Evolutionary conservation across 1,139 yeast species (phyloP), one percentile per base, ranked within the genome.

Genomic region (Starmera stellimalicola): DNA sequence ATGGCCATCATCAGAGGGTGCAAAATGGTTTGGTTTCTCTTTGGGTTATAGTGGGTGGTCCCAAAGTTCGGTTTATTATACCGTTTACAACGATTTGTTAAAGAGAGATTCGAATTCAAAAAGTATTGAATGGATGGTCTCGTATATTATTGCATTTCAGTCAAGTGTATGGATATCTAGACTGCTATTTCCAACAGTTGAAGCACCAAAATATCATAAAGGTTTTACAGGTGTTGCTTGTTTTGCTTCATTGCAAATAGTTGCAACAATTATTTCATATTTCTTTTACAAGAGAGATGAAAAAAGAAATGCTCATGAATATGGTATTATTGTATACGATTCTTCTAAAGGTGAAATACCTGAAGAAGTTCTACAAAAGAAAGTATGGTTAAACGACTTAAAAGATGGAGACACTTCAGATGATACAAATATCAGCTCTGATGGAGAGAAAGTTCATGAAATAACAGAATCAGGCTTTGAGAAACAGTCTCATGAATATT

Each of bases 111-210:
- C 61, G 1, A 59, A 57, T 35, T 42, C 53, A 8, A 57, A 50
- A 38, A 59, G 60, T 4, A 48, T 56, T 16, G 55, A 58, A 2
- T 57, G 61, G 62, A 51, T 53, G 33, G 52, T 57, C 4, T 54
- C 55, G 24, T 55, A 57, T 35, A 50, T 58, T 2, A 35, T 56
- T 26, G 54, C 59, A 6, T 55, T 53, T 35, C 55, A 59, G 3
- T 50, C 60, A 1, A 42, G 52, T 38, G 60, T 60, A 6, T 55
- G 61, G 61, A 48, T 55, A 27, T 58, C 60, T 8, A 45, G 47
- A 16, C 46, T 69, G 17, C 73, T 73, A 5, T 76, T 78, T 67
- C 67, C 63, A 34, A 75, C 81, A 2, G 60, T 54, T 3, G 77
- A 73, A 24, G 62, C 72, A 1, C 82, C 81, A 19, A 51, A 65